These are phyloP conservation scores for Passiflora organensis DNA, from an alignment of 345 rosid species.

Conservation along the genomic window DNA sequence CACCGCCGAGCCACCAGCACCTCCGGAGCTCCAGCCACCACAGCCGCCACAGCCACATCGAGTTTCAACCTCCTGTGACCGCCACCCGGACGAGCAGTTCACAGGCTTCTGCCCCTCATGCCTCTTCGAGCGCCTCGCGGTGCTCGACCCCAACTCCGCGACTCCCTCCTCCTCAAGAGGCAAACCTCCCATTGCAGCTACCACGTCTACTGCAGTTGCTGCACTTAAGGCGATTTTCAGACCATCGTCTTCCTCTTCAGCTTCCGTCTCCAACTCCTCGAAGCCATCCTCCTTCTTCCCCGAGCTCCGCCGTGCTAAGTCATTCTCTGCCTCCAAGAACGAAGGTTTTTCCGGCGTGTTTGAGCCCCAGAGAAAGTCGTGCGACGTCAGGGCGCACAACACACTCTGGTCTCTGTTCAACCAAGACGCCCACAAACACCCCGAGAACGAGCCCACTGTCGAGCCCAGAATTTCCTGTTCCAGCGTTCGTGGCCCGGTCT, in stretches of 20 bases:
- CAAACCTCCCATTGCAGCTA: constrained; percentile 45
- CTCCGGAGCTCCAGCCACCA: constrained; percentile 53
- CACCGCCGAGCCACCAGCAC: constrained; percentile 31
- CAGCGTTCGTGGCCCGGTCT: constrained; percentile 39
- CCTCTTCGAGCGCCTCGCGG: constrained; percentile 92
- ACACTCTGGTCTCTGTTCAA: constrained; percentile 73
- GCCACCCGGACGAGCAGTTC: constrained; percentile 85
- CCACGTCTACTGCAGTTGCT: constrained; percentile 45
- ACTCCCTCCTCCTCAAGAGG: constrained; percentile 40
- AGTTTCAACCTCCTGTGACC: constrained; percentile 75
- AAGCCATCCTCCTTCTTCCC: constrained; percentile 45
- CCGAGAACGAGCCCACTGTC: constrained; percentile 17
- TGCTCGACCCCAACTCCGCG: constrained; percentile 47
- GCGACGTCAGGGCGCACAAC: constrained; percentile 85
- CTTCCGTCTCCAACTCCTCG: constrained; percentile 10
- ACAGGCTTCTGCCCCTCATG: constrained; percentile 94
- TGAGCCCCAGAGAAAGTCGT: constrained; percentile 96
- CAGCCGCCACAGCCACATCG: constrained; percentile 83
- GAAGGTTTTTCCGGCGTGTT: constrained; percentile 68
- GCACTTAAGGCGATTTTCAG: constrained; percentile 58
- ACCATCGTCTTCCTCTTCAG: constrained; percentile 25
- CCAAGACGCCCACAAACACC: constrained; percentile 56
- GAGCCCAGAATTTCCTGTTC: constrained; percentile 42
- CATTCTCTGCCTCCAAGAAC: constrained; percentile 91
- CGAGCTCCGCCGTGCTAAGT: constrained; percentile 89